Conservation (phyloP, 495 filamentous ascomycete species). For the Neurospora sp. region DNA sequence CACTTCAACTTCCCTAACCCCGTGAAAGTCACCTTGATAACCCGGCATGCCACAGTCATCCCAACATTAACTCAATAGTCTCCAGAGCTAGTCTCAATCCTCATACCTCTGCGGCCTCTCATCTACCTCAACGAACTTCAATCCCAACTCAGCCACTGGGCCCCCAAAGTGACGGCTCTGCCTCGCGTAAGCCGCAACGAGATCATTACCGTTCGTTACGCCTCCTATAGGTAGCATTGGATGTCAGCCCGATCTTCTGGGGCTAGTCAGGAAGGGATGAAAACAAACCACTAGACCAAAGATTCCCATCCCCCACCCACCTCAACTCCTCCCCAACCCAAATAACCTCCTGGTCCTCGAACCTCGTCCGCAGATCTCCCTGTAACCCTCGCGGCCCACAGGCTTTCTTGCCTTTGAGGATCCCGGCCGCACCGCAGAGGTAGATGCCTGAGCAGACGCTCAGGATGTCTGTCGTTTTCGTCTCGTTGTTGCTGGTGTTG, state of each 20-base stretch:
- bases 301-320: slow-evolving; percentile 46
- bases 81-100: slow-evolving; percentile 12
- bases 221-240: neutral
- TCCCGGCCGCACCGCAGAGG: slow-evolving; percentile 38
- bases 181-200: slow-evolving; percentile 45
- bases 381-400: slow-evolving; percentile 46
- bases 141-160: slow-evolving; percentile 37
- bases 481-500: slow-evolving; percentile 1
- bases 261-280: neutral
- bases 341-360: slow-evolving; percentile 27
- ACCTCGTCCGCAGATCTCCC: slow-evolving; percentile 29
- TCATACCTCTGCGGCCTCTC: slow-evolving; percentile 36
- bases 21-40: slow-evolving; percentile 25
- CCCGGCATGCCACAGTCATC: slow-evolving; percentile 22
- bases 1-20: slow-evolving; percentile 18
- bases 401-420: slow-evolving; percentile 36
- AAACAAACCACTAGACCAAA: slow-evolving; percentile 50
- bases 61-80: slow-evolving; percentile 12
- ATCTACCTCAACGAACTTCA: slow-evolving; percentile 41
- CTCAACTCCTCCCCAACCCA: slow-evolving; percentile 39
- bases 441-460: slow-evolving; percentile 46
- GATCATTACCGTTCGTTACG: slow-evolving; percentile 54
- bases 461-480: slow-evolving; percentile 33
- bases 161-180: slow-evolving; percentile 33
- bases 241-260: neutral